Conservation (phyloP, 352 stramenopile species). For the Aphanomyces cochlioides region DNA sequence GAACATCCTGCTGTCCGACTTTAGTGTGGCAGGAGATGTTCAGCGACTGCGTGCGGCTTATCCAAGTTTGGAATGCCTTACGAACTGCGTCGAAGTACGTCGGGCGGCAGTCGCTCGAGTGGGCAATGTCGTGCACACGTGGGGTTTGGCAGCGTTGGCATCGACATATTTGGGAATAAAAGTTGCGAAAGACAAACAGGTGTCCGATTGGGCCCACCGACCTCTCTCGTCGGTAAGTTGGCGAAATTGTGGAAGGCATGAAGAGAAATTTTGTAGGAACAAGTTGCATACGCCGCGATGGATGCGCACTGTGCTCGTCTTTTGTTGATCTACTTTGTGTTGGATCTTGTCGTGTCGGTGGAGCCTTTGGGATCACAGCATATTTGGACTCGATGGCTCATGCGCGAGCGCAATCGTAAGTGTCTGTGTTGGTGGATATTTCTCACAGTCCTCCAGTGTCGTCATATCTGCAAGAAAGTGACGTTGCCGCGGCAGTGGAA, state of each 20-base stretch:
- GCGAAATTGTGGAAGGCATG: not conserved
- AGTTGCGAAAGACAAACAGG: slow-evolving; percentile 24
- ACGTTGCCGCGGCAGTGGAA: not conserved
- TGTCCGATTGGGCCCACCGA: slow-evolving; percentile 18
- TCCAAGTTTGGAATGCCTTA: not conserved
- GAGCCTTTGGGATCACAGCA: not conserved
- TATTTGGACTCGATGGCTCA: not conserved
- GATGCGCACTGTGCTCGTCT: slow-evolving; percentile 14
- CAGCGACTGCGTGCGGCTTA: slow-evolving; percentile 13
- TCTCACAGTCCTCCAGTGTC: not conserved
- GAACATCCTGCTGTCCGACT: slow-evolving; percentile 1
- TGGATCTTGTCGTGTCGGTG: not conserved
- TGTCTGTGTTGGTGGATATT: not conserved
- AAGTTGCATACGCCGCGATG: slow-evolving; percentile 24
- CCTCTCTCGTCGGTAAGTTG: slow-evolving; percentile 20
- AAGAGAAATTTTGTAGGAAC: not conserved
- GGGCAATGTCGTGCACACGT: not conserved
- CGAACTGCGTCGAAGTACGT: slow-evolving; percentile 26
- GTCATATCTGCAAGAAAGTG: slow-evolving; percentile 9
- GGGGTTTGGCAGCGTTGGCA: slow-evolving; percentile 10
- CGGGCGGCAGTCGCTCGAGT: slow-evolving; percentile 9
- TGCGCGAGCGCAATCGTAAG: slow-evolving; percentile 15
- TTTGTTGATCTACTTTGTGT: slow-evolving; percentile 21
- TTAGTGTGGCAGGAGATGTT: slow-evolving; percentile 24
- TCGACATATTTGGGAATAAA: not conserved